Evolutionary conservation across 495 filamentous ascomycete genomes (phyloP), one percentile per base, ranked within the genome.

Genomic region (Talaromyces trachyspermus): DNA sequence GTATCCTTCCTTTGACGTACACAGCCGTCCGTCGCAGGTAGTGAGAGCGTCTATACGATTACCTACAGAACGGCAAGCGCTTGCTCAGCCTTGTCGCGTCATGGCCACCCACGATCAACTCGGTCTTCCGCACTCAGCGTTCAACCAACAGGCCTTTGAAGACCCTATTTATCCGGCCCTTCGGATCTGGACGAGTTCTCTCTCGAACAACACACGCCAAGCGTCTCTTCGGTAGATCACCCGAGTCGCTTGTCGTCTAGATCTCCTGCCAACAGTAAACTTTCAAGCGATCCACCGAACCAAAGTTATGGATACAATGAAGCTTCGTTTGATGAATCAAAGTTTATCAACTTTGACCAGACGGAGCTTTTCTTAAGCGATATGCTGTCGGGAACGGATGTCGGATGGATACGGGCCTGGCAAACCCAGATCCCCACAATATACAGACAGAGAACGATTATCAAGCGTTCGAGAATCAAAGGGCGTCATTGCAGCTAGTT

Each of bases 151-250:
- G 12, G 55, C 55, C 41, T 46, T 53, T 26, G 50, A 55, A 27
- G 66, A 72, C 37, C 64, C 19, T 72, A 70, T 51, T 60, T 70
- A 5, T 69, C 66, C 4, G 58, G 64, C 14, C 53, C 60, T 6
- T 63, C 60, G 9, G 69, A 71, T 48, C 66, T 62, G 0, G 69
- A 72, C 19, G 64, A 69, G 53, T 53, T 58, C 5, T 63, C 54
- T 14, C 66, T 71, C 25, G 57, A 58, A 43, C 59, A 51, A 15
- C 48, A 44, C 37, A 36, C 42, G 7, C 36, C 36, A 15, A 36
- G 37, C 24, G 49, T n/a, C 14, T 27, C 49, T 3, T 38, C 44
- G 23, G 27, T n/a, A 12, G 44, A 26, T 18, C 44, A 18, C 6
- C 19, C 30, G 15, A 46, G 29, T 33, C 44, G 44, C 17, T 37